Percentiles rank a stretch among this genome's conserved stretches.
These are phyloP conservation scores for Brassica cretica DNA, from an alignment of 345 rosid genomes.

Conservation along the genomic window DNA sequence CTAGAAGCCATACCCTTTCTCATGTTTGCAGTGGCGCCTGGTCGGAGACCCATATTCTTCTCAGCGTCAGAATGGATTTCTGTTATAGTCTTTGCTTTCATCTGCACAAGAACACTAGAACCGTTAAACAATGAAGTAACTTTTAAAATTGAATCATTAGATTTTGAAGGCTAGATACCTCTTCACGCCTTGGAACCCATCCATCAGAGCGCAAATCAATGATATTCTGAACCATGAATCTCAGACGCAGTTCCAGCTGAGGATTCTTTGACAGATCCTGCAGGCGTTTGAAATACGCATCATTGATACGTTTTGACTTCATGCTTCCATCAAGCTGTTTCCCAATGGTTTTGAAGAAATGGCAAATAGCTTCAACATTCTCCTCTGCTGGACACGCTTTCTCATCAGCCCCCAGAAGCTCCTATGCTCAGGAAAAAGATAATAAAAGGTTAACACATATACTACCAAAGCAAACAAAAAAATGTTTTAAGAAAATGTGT, in stretches of 20 bases:
- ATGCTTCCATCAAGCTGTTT: constrained; percentile 74
- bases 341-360: constrained; percentile 75
- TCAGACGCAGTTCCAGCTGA: constrained; percentile 59
- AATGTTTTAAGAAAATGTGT: background rate
- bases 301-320: constrained; percentile 58
- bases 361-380: constrained; percentile 86
- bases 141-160: constrained; percentile 1
- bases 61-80: constrained; percentile 96
- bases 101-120: constrained; percentile 46
- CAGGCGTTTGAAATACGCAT: constrained; percentile 55
- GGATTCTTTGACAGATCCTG: constrained; percentile 59
- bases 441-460: constrained; percentile 12
- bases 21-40: constrained; percentile 78
- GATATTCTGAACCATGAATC: constrained; percentile 77
- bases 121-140: background rate
- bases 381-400: constrained; percentile 81
- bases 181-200: constrained; percentile 77
- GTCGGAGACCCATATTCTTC: constrained; percentile 82
- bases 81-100: constrained; percentile 81
- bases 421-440: constrained; percentile 47
- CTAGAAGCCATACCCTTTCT: constrained; percentile 60
- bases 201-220: constrained; percentile 58
- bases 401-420: constrained; percentile 70
- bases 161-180: constrained; percentile 42
- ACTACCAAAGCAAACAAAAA: constrained; percentile 11